Base-by-base conservation (phyloP, 345 rosid species). In the Eucalyptus guilfoylei region DNA sequence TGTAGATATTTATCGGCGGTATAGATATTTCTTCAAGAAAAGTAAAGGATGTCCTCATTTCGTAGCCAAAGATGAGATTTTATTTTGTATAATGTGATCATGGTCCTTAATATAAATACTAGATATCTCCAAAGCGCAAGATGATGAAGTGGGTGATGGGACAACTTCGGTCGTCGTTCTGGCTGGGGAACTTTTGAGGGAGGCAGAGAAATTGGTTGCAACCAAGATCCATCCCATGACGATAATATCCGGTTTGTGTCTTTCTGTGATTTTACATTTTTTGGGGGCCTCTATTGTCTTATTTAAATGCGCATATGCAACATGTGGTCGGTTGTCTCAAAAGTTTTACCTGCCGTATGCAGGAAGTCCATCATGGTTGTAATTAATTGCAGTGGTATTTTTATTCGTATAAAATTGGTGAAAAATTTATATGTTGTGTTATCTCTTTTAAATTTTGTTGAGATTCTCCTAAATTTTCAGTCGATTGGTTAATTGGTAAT, bases 91-190 rank as follows among this genome's bases (percentile, higher is more conserved):
- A 64, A n/a, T 76, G 28, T 21, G 30, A 40, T 76, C 47, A 11
- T 76, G 28, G 24, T 76, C 91, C 89, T 92, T 92, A 83, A 89
- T 47, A 42, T 62, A 32, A n/a, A 44, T 11, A 48, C 81, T 85
- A 96, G 99, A 98, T 90, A 98, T 98, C 89, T 98, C 99, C 17
- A 98, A 98, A 95, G 99, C 96, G 88, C 99, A 98, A 93, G 99
- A 98, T 92, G 99, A 98, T 89, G 99, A 98, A 94, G 99, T 98
- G 86, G 99, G 99, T 89, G 99, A 98, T 91, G 99, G 99, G 72
- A 98, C 99, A 89, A 98, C 99, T 87, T 98, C 99, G 86, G 99
- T 98, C 87, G 99, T 96, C 86, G 98, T 98, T 86, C 94, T 98
- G 95, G 99, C 99, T 14, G 98, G 99, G 37, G 98, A 96, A 91